Conservation (phyloP, 2,329 filamentous ascomycete species). For the Aspergillus aculeatinus region DNA sequence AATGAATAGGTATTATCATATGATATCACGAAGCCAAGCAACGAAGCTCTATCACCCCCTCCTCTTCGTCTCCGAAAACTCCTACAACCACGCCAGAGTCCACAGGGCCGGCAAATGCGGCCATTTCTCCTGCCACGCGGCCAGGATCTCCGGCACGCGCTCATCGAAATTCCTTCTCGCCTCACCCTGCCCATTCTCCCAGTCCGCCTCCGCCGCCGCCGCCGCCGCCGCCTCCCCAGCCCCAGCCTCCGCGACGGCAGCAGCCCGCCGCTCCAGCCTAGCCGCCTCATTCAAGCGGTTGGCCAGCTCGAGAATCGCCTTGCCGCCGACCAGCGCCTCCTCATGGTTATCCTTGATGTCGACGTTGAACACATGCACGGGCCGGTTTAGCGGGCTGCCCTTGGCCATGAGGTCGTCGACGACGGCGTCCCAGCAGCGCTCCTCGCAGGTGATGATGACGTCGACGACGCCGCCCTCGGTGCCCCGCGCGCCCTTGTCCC, state of each 20-base stretch:
- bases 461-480: conserved; percentile 89
- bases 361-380: conserved; percentile 96
- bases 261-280: conserved; percentile 67
- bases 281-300: conserved; percentile 80
- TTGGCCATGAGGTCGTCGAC: conserved; percentile 87
- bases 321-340: conserved; percentile 85
- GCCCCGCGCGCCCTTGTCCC: conserved; percentile 72
- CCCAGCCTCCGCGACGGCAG: conserved; percentile 24
- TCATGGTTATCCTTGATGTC: conserved; percentile 99
- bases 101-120: conserved; percentile 86
- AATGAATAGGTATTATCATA: too few relatives aligned
- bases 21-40: too few relatives aligned
- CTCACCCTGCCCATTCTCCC: conserved; percentile 67
- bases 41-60: too few relatives aligned
- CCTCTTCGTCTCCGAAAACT: not conserved
- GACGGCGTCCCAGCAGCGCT: conserved; percentile 97
- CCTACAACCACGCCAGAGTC: conserved; percentile 90
- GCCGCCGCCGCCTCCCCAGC: too few relatives aligned
- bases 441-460: conserved; percentile 94
- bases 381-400: conserved; percentile 81
- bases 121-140: conserved; percentile 92
- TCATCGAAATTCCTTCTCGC: conserved; percentile 83
- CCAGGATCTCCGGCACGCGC: conserved; percentile 85
- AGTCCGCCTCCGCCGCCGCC: conserved; percentile 42
- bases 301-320: conserved; percentile 88